These are phyloP conservation scores for Wallacemonas rigidus DNA, from an alignment of 208 protist genomes.

Conservation along the genomic window DNA sequence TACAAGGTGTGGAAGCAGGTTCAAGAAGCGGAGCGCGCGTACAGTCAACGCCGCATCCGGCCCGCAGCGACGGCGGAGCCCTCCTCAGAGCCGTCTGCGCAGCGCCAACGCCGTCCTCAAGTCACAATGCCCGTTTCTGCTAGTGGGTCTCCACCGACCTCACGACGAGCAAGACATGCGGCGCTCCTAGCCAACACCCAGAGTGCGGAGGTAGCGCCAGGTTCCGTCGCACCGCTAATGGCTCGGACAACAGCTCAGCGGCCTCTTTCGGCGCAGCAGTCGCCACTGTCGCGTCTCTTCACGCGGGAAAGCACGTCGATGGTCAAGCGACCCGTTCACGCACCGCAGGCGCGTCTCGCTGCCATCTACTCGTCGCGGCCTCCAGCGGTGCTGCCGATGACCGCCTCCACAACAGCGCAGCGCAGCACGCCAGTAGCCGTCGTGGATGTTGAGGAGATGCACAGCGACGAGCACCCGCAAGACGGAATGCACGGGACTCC, in stretches of 20 bases:
- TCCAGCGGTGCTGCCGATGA: not conserved
- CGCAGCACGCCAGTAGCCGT: not conserved
- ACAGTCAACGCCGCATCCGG: not conserved
- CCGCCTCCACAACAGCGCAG: too few relatives aligned
- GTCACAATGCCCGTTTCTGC: too few relatives aligned
- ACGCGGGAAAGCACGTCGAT: not conserved
- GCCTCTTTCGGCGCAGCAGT: not conserved
- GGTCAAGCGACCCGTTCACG: not conserved
- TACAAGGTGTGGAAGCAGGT: slow-evolving; percentile 74
- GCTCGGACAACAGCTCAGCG: too few relatives aligned
- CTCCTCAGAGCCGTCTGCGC: too few relatives aligned
- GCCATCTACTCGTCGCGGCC: not conserved
- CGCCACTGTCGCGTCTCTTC: not conserved
- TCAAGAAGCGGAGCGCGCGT: slow-evolving; percentile 22
- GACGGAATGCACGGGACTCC: not conserved
- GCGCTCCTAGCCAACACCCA: too few relatives aligned
- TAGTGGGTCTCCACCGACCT: too few relatives aligned
- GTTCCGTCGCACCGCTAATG: too few relatives aligned
- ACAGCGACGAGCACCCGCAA: not conserved
- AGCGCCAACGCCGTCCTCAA: too few relatives aligned
- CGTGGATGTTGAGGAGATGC: not conserved
- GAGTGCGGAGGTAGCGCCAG: too few relatives aligned
- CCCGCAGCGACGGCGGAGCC: too few relatives aligned
- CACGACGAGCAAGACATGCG: too few relatives aligned
- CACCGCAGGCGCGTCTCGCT: not conserved